phyloP scores from a whole-genome alignment of 352 stramenopile genomes.

The Pythium utonaiense region DNA sequence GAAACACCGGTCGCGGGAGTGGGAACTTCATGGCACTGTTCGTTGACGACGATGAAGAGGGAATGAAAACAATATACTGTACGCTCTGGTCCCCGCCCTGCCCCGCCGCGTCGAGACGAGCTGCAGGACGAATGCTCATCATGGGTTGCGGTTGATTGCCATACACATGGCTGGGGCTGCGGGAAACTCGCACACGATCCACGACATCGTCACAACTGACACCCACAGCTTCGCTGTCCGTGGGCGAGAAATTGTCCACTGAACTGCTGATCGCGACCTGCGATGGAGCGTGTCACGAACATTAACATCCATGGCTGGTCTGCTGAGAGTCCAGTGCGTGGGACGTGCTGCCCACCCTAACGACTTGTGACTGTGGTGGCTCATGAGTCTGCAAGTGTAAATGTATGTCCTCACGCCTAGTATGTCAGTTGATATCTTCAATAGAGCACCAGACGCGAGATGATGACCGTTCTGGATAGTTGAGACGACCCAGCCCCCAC shows the following conservation, averaged over 20 bases:
- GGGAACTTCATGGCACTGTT: slow-evolving; percentile 17
- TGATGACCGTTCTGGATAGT: too few relatives aligned
- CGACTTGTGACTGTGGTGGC: too few relatives aligned
- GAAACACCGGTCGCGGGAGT: slow-evolving; percentile 12
- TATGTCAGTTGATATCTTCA: too few relatives aligned
- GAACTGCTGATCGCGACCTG: neutral
- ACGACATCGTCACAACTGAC: neutral
- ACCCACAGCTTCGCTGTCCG: neutral
- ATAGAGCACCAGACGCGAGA: too few relatives aligned
- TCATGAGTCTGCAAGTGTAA: too few relatives aligned
- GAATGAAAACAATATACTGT: too few relatives aligned
- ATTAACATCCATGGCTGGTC: neutral
- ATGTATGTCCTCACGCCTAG: too few relatives aligned
- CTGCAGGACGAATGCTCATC: neutral
- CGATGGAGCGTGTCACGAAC: neutral
- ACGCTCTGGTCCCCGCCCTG: too few relatives aligned
- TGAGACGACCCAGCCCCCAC: too few relatives aligned
- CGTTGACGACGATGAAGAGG: neutral
- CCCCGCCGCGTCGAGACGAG: neutral
- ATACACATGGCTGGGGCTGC: neutral
- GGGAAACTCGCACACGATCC: neutral
- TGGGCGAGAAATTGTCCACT: neutral
- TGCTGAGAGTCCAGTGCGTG: neutral
- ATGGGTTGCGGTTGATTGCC: neutral
- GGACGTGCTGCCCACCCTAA: neutral